phyloP scores from a whole-genome alignment of 495 filamentous ascomycete species.

The Lasiosphaeria miniovina region DNA sequence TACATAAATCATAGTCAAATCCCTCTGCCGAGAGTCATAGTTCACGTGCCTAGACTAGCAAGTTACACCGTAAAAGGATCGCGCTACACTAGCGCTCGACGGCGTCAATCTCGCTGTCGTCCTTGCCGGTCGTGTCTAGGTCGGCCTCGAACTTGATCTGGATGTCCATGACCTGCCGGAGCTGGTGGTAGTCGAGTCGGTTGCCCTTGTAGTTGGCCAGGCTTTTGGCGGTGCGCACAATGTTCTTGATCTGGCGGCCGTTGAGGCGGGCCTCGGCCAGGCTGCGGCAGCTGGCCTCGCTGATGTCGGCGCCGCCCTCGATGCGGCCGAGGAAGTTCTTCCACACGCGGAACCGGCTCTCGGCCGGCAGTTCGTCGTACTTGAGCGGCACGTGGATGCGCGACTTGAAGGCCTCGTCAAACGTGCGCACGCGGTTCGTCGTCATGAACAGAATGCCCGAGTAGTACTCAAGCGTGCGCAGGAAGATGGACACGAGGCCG shows the following conservation, averaged over 20 bases:
- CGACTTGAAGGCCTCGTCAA: constrained; percentile 50
- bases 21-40: too few species aligned
- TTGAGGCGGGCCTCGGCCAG: constrained; percentile 13
- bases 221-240: constrained; percentile 19
- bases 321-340: constrained; percentile 22
- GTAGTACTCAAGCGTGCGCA: constrained; percentile 49
- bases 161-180: constrained; percentile 18
- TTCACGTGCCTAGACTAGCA: too few species aligned
- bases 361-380: constrained; percentile 28
- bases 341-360: constrained; percentile 32
- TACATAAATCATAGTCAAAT: too few species aligned
- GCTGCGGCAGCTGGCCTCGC: constrained; percentile 4
- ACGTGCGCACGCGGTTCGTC: constrained; percentile 34
- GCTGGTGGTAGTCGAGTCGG: constrained; percentile 13
- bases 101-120: constrained; percentile 1
- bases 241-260: constrained; percentile 21
- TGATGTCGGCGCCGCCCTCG: background rate
- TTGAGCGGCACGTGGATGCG: constrained; percentile 47
- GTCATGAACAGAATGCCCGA: constrained; percentile 47
- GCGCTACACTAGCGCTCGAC: constrained; percentile 1
- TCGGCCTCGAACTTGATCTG: constrained; percentile 20
- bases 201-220: constrained; percentile 13
- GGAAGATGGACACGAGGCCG: constrained; percentile 49
- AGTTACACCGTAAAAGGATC: too few species aligned
- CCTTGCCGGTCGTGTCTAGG: background rate